Percentiles rank a stretch among this genome's conserved stretches.
These are phyloP conservation scores for Artemisia tridentata DNA, from an alignment of 129 eudicot species.

Conservation along the genomic window DNA sequence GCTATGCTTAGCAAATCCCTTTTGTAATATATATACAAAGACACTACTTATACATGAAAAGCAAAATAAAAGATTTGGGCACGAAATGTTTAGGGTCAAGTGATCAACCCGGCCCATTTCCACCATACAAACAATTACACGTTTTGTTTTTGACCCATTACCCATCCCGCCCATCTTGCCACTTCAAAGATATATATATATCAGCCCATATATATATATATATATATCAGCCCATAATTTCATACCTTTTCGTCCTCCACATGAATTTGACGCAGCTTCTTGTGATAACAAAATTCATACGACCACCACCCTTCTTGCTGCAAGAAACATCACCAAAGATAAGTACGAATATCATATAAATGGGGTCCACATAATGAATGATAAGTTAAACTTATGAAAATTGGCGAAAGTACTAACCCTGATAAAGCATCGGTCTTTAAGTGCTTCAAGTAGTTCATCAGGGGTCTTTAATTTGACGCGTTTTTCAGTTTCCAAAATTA, in stretches of 20 bases:
- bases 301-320: constrained; percentile 99
- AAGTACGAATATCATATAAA: not conserved
- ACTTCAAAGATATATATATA: not conserved
- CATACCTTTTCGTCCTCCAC: constrained; percentile 78
- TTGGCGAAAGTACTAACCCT: constrained; percentile 48
- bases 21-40: not conserved
- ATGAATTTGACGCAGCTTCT: constrained; percentile 72
- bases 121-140: not conserved
- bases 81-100: not conserved
- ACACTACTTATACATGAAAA: not conserved
- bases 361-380: not conserved
- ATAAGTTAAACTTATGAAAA: too few relatives aligned
- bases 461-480: constrained; percentile 83
- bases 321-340: constrained; percentile 19
- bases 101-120: not conserved
- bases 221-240: not conserved
- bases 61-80: too few relatives aligned
- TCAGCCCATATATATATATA: not conserved
- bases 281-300: constrained; percentile 81
- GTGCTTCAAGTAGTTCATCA: constrained; percentile 89
- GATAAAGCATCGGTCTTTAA: constrained; percentile 72
- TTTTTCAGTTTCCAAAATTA: constrained; percentile 78
- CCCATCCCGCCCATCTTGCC: not conserved
- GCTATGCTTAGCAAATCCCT: too few relatives aligned
- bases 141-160: not conserved